These are phyloP conservation scores for Acacia crassicarpa DNA, from an alignment of 306 rosid species.

Conservation along the genomic window DNA sequence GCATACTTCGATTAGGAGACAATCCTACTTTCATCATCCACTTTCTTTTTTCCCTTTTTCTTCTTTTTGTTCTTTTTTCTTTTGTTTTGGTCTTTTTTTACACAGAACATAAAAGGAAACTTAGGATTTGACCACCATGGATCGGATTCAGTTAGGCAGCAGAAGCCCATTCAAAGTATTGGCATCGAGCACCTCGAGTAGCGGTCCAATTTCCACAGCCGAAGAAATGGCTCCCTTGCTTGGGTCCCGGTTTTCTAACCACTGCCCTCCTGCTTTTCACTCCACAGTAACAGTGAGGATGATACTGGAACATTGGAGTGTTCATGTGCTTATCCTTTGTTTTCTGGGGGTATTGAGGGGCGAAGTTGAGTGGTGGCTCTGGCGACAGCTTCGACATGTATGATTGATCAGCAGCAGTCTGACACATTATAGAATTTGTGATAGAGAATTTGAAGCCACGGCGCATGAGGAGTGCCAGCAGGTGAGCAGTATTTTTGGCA, in stretches of 20 bases:
- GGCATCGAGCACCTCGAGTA: conserved; percentile 81
- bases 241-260: conserved; percentile 83
- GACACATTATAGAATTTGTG: conserved; percentile 72
- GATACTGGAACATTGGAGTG: conserved; percentile 45
- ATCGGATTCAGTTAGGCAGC: conserved; percentile 38
- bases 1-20: conserved; percentile 56
- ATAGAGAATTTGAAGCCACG: conserved; percentile 74
- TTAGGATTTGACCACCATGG: conserved; percentile 35
- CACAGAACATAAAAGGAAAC: conserved; percentile 45
- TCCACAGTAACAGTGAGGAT: conserved; percentile 76
- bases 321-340: conserved; percentile 50
- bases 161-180: conserved; percentile 86
- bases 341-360: conserved; percentile 52
- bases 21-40: conserved; percentile 41
- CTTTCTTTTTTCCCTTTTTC: background rate
- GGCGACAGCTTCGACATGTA: conserved; percentile 61
- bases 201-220: conserved; percentile 91
- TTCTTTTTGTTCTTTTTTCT: background rate
- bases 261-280: conserved; percentile 70
- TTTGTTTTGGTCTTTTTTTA: conserved; percentile 15
- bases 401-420: conserved; percentile 52
- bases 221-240: conserved; percentile 75
- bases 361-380: conserved; percentile 39
- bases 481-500: conserved; percentile 87
- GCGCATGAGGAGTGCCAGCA: conserved; percentile 71